These are phyloP conservation scores for Aspergillus pseudoglaucus DNA, from an alignment of 2,329 filamentous ascomycete genomes.

Conservation along the genomic window DNA sequence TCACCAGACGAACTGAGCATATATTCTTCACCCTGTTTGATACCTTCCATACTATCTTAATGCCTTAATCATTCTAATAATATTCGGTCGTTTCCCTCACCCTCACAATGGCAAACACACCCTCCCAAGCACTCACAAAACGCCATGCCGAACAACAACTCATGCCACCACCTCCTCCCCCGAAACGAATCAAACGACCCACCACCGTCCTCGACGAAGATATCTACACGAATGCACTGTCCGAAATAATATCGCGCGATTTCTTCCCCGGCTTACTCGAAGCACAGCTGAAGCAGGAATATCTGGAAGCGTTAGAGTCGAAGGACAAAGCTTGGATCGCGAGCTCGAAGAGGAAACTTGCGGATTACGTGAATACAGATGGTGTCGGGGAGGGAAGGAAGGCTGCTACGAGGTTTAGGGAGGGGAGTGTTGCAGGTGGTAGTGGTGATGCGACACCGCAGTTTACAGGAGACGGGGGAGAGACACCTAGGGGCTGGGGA, in stretches of 20 bases:
- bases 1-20: too few relatives aligned
- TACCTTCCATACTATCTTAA: too few relatives aligned
- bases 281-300: conserved; percentile 81
- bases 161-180: conserved; percentile 79
- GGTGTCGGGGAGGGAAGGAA: conserved; percentile 20
- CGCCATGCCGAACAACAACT: conserved; percentile 46
- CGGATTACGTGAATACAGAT: conserved; percentile 51
- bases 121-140: conserved; percentile 29
- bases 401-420: conserved; percentile 31
- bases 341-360: conserved; percentile 64
- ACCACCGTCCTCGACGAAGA: conserved; percentile 88
- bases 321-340: conserved; percentile 80
- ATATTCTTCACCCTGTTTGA: too few relatives aligned
- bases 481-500: conserved; percentile 46
- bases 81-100: too few relatives aligned
- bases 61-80: too few relatives aligned
- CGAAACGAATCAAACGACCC: conserved; percentile 88
- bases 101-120: conserved; percentile 1
- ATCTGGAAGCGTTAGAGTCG: conserved; percentile 83
- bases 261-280: conserved; percentile 92
- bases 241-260: conserved; percentile 90
- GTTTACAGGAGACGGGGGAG: conserved; percentile 9
- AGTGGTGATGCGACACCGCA: conserved; percentile 53
- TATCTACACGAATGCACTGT: conserved; percentile 80
- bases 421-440: conserved; percentile 4